phyloP scores from a whole-genome alignment of 768 basidiomycete genomes.

The Pholiota microspora region DNA sequence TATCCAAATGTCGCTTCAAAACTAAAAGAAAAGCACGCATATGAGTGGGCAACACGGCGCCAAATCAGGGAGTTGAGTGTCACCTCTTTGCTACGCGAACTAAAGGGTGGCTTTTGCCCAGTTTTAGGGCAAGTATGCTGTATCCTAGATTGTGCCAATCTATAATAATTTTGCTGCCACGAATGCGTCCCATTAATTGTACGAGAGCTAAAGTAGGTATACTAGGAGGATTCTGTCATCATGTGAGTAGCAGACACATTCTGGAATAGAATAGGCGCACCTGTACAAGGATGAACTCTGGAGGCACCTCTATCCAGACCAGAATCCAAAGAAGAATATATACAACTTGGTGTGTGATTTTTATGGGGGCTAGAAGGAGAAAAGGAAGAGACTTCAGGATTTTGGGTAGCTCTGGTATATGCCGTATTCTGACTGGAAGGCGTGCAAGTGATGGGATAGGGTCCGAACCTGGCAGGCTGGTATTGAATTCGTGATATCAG shows the following conservation, averaged over 20 bases:
- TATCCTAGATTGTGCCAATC: constrained; percentile 99
- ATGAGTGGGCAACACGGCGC: not conserved
- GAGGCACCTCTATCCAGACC: constrained; percentile 58
- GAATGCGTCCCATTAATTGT: constrained; percentile 64
- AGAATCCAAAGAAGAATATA: constrained; percentile 63
- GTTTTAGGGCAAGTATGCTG: constrained; percentile 82
- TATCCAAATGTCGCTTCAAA: constrained; percentile 83
- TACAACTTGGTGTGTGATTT: constrained; percentile 69
- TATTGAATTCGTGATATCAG: not conserved
- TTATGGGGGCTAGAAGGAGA: constrained; percentile 73
- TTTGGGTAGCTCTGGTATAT: constrained; percentile 64
- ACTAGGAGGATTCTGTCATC: constrained; percentile 85
- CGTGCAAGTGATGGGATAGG: constrained; percentile 73
- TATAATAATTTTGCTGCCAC: constrained; percentile 86
- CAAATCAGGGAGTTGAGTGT: constrained; percentile 4
- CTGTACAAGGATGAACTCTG: constrained; percentile 88
- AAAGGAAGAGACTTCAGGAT: constrained; percentile 59
- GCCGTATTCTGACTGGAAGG: constrained; percentile 61
- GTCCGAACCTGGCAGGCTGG: constrained; percentile 57
- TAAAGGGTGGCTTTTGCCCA: constrained; percentile 66
- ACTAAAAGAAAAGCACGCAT: constrained; percentile 38
- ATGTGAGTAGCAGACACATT: not conserved
- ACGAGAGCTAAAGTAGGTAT: constrained; percentile 91
- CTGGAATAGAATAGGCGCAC: constrained; percentile 40
- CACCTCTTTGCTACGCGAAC: constrained; percentile 80